These are phyloP conservation scores for Aspergillus nidulans DNA, from an alignment of 495 filamentous ascomycete genomes.

Conservation along the genomic window DNA sequence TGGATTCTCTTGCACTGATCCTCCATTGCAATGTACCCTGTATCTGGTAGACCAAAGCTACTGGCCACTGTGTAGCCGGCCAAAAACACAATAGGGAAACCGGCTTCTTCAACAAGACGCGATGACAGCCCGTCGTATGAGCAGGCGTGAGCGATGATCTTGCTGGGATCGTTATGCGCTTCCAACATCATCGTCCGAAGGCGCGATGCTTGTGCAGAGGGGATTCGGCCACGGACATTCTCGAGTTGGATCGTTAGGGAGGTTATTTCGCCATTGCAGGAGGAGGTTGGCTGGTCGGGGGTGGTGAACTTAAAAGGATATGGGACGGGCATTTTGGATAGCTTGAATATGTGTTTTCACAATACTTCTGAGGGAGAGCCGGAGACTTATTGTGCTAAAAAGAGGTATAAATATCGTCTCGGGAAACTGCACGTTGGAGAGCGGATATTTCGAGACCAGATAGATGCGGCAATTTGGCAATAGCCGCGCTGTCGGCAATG, in stretches of 20 bases:
- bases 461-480: background rate
- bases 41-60: slow-evolving; percentile 36
- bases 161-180: slow-evolving; percentile 29
- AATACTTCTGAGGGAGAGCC: no score
- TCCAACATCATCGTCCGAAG: slow-evolving; percentile 29
- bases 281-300: background rate
- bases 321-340: background rate
- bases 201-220: slow-evolving; percentile 29
- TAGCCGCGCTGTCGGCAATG: background rate
- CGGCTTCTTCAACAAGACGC: slow-evolving; percentile 37
- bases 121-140: slow-evolving; percentile 39
- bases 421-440: background rate
- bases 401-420: background rate
- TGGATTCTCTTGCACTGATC: slow-evolving; percentile 42
- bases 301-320: slow-evolving; percentile 3
- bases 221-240: slow-evolving; percentile 28
- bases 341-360: background rate
- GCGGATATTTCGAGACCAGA: background rate
- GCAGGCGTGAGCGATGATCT: slow-evolving; percentile 36
- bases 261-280: background rate
- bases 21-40: slow-evolving; percentile 40
- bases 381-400: no score
- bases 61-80: slow-evolving; percentile 32
- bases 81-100: slow-evolving; percentile 37
- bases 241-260: background rate